Conservation (phyloP, 1,284 basidiomycete species). For the Wolfiporia cocos region DNA sequence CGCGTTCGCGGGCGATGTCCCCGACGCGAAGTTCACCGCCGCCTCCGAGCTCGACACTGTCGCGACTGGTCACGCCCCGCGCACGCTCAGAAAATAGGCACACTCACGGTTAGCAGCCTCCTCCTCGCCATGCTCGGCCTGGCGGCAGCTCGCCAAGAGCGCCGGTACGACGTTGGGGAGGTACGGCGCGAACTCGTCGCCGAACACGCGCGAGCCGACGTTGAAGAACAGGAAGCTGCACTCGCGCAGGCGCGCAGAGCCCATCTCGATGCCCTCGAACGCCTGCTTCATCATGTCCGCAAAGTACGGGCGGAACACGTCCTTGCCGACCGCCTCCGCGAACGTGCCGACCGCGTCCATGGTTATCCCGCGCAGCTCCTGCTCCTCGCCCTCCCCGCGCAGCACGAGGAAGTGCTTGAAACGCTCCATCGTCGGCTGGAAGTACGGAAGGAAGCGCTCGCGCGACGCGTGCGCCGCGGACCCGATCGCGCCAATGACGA, state of each 20-base stretch:
- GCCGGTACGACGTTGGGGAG: conserved; percentile 85
- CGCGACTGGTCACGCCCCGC: too few relatives aligned
- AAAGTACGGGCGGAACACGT: conserved; percentile 95
- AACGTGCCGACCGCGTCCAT: conserved; percentile 99
- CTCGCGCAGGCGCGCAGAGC: conserved; percentile 86
- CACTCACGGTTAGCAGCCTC: too few relatives aligned
- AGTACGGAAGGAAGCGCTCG: conserved; percentile 91
- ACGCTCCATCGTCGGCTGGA: conserved; percentile 87
- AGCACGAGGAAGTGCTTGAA: conserved; percentile 86
- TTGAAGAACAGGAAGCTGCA: conserved; percentile 99
- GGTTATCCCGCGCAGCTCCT: conserved; percentile 93
- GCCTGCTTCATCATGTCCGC: conserved; percentile 94
- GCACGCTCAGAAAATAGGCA: too few relatives aligned
- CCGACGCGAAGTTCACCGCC: conserved; percentile 61
- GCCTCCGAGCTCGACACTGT: conserved; percentile 46
- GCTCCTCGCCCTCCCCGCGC: conserved; percentile 82
- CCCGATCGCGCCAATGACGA: conserved; percentile 97
- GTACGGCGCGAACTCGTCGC: conserved; percentile 89
- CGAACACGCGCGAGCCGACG: conserved; percentile 95
- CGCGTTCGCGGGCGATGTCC: conserved; percentile 63
- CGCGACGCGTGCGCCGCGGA: conserved; percentile 98
- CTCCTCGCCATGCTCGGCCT: conserved; percentile 78
- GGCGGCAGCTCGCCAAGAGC: conserved; percentile 81
- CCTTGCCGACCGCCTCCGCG: conserved; percentile 94
- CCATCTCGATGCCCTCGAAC: conserved; percentile 86